Evolutionary conservation across 139 green algal genomes (phyloP).

Genomic region (Yamagishiella unicocca): DNA sequence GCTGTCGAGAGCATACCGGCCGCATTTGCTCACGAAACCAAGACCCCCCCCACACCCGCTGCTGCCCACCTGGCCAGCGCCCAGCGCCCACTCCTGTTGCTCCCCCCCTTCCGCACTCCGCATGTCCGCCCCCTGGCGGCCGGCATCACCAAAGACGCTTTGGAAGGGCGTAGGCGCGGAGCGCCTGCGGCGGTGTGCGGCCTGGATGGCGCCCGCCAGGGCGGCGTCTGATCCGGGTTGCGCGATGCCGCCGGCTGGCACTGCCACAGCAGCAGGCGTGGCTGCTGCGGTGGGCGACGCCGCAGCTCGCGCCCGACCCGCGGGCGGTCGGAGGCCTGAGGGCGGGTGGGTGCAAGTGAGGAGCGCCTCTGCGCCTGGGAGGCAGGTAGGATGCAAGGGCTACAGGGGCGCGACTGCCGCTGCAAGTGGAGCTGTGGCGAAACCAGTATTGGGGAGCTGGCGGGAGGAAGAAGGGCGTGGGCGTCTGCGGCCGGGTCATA

Average conservation of each 20-base stretch:
- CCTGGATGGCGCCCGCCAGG: not conserved
- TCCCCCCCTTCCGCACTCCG: not conserved
- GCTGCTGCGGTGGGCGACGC: not conserved
- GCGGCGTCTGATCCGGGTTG: not conserved
- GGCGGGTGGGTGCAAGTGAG: not conserved
- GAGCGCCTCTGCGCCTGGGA: not conserved
- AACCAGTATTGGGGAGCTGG: too few species aligned
- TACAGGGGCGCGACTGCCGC: not conserved
- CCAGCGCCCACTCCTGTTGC: too few species aligned
- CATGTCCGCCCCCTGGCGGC: not conserved
- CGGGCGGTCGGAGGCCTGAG: not conserved
- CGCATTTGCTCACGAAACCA: too few species aligned
- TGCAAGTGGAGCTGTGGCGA: too few species aligned
- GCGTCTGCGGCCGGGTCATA: too few species aligned
- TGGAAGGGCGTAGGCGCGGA: not conserved
- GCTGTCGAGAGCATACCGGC: too few species aligned
- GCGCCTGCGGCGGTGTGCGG: not conserved
- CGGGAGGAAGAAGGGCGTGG: too few species aligned
- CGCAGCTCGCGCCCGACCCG: not conserved
- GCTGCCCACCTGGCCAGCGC: too few species aligned
- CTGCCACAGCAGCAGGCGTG: not conserved
- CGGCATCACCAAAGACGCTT: not conserved
- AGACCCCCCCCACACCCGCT: too few species aligned
- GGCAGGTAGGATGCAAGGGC: not conserved
- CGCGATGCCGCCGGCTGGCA: not conserved